A percentile compares a stretch with the other conserved stretches of the same genome.
Evolutionary conservation across 495 filamentous ascomycete genomes (phyloP).

Genomic region (Podospora appendiculata): DNA sequence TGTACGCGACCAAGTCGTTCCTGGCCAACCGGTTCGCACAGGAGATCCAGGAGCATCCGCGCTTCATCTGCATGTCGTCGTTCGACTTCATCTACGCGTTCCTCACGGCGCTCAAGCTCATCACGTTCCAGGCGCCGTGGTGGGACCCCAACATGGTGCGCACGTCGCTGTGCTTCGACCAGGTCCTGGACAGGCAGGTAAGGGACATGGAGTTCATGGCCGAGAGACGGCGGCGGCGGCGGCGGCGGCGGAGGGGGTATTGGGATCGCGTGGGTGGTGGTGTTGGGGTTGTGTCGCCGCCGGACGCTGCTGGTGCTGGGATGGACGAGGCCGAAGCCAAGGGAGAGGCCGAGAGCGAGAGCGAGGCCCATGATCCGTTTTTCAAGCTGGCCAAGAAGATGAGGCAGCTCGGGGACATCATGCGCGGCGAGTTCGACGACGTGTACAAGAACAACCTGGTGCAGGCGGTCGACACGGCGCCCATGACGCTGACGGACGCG

Average conservation of each 20-base stretch:
- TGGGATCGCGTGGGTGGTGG: background rate
- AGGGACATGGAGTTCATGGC: constrained; percentile 14
- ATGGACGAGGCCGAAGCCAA: background rate
- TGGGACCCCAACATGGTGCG: constrained; percentile 15
- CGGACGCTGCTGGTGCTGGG: background rate
- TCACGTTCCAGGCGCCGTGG: constrained; percentile 14
- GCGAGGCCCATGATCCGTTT: constrained; percentile 3
- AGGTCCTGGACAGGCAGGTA: constrained; percentile 11
- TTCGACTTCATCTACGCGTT: constrained; percentile 21
- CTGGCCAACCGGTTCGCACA: constrained; percentile 9
- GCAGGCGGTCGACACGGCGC: constrained; percentile 1
- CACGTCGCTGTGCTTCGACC: constrained; percentile 10
- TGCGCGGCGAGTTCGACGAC: constrained; percentile 7
- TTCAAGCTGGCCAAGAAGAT: constrained; percentile 10
- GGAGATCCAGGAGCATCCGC: constrained; percentile 7
- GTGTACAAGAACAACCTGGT: constrained; percentile 4
- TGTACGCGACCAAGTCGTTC: constrained; percentile 10
- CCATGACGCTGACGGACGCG: constrained; percentile 10
- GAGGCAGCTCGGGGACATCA: background rate
- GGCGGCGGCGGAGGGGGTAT: background rate
- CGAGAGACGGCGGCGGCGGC: background rate
- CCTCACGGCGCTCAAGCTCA: constrained; percentile 18
- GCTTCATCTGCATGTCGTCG: constrained; percentile 18
- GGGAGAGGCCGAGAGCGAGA: background rate
- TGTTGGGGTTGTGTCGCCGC: background rate